phyloP scores from a whole-genome alignment of 495 filamentous ascomycete species.

The Usnea hakonensis region DNA sequence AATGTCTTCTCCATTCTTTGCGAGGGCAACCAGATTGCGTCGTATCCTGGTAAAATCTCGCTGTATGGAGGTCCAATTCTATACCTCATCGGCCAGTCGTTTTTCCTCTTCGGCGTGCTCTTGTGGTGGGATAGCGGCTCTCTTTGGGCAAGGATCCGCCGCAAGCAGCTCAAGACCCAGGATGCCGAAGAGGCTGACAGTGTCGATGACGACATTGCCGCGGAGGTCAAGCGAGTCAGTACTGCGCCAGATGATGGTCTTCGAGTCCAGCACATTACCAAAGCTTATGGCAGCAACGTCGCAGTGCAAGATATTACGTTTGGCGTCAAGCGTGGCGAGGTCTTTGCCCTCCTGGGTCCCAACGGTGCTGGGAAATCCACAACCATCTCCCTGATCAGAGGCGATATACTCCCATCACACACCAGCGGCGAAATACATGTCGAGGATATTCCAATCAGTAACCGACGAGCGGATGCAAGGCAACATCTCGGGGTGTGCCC shows the following conservation, averaged over 20 bases:
- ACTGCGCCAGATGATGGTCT: conserved; percentile 53
- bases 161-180: conserved; percentile 26
- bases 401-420: conserved; percentile 62
- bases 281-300: conserved; percentile 57
- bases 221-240: conserved; percentile 42
- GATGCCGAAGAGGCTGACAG: conserved; percentile 41
- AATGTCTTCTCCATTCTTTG: conserved; percentile 74
- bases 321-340: conserved; percentile 64
- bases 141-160: conserved; percentile 38
- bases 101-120: conserved; percentile 57
- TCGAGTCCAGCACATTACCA: conserved; percentile 65
- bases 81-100: conserved; percentile 62
- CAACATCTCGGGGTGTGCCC: conserved; percentile 62
- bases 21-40: conserved; percentile 48
- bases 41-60: conserved; percentile 61
- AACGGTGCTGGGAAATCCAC: conserved; percentile 87
- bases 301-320: conserved; percentile 81
- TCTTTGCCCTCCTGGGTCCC: conserved; percentile 79
- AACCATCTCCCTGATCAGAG: conserved; percentile 74
- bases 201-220: conserved; percentile 40
- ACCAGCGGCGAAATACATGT: conserved; percentile 63
- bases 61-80: conserved; percentile 74
- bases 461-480: conserved; percentile 56
- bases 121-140: conserved; percentile 66
- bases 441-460: conserved; percentile 60